A percentile compares a stretch with the other conserved stretches of the same genome.
phyloP scores from a whole-genome alignment of 768 basidiomycete species.

The Trichaptum fuscoviolaceum region DNA sequence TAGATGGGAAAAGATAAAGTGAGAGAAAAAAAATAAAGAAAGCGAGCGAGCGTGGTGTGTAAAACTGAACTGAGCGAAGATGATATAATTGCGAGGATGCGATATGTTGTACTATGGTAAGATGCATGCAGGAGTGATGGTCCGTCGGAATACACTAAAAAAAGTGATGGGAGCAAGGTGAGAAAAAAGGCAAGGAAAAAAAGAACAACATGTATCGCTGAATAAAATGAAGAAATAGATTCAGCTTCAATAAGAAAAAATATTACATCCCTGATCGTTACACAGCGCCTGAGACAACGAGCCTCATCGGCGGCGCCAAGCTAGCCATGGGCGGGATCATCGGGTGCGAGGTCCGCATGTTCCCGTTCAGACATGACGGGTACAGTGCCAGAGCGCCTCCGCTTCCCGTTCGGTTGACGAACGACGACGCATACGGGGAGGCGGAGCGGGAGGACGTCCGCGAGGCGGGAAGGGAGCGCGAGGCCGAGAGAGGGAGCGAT shows the following conservation, averaged over 20 bases:
- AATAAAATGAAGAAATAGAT: not conserved
- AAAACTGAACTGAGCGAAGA: not conserved
- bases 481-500: not conserved
- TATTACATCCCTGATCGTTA: too few relatives aligned
- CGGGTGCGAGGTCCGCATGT: not conserved
- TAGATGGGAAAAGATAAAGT: too few relatives aligned
- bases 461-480: not conserved
- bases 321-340: not conserved
- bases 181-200: not conserved
- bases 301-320: too few relatives aligned
- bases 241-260: not conserved
- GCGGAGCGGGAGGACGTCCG: not conserved
- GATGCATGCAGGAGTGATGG: not conserved
- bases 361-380: not conserved
- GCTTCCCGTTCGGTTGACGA: not conserved
- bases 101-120: not conserved
- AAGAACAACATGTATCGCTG: not conserved
- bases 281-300: not conserved
- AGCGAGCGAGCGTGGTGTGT: not conserved
- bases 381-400: not conserved
- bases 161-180: too few relatives aligned
- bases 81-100: not conserved
- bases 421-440: not conserved
- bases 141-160: not conserved
- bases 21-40: too few relatives aligned